Base-by-base conservation (phyloP, 164 flowering plant genomes). In the Dillenia turbinata region DNA sequence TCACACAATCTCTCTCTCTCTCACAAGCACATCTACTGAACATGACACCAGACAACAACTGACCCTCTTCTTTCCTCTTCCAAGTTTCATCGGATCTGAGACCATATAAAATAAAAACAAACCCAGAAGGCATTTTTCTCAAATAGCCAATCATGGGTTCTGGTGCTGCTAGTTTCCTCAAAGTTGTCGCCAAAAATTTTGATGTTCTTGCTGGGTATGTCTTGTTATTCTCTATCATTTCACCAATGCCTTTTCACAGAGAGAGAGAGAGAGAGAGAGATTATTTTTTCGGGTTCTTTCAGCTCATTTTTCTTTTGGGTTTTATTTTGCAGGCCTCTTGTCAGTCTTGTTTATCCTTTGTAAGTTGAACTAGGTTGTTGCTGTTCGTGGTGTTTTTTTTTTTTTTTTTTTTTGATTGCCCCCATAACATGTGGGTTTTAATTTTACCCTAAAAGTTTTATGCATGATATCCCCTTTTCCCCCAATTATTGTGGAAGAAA, bases 191-290 rank as follows among this genome's bases (percentile, higher is more conserved):
- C 11, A 76, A 76, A 56, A 86, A 91, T 76, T 78, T 88, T 63
- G 95, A 91, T 65, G 82, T 91, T 78, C 87, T 90, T 77, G 93
- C 91, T 63, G 84, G 90, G 97, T 91, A 77, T 47, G 64, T 63
- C 22, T 15, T 8, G 44, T 49, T 43, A 48, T 19, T 53, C 33
- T 17, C 19, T 47, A 13, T 14, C 46, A 4, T 26, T 53, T 9
- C 26, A 33, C 7, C 44, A 43, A 7, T 58, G 10, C 9, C n/a
- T 52, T 15, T 12, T 4, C 12, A 15, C 0, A 16, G 24, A 10
- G 16, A 22, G 3, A 15, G 16, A 40, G 5, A 14, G 59, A 19
- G 3, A 15, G 16, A 40, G 5, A 14, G 59, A 3, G 9, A 8
- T 9, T 12, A 2, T 7, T 52, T 57, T 48, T 44, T 10, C 24